Base-by-base conservation (phyloP, 2,329 filamentous ascomycete species). In the Cordyceps tenuipes region DNA sequence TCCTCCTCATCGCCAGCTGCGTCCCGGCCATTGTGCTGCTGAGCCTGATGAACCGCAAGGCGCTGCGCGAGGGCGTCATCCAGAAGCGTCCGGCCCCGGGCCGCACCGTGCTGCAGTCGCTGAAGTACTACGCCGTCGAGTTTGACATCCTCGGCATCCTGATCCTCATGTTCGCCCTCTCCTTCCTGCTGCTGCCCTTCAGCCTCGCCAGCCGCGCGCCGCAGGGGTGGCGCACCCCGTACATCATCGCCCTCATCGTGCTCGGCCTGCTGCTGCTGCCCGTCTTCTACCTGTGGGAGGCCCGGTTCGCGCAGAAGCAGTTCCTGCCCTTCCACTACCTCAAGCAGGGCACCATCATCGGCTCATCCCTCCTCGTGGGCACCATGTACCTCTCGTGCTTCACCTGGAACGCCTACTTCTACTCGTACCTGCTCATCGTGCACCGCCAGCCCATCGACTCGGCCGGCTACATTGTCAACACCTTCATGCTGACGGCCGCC, bases 61-160 rank as follows among this genome's bases (percentile, higher is more conserved):
- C 57, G 2, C 36, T 3, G 12, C 46, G 29, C 48, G 12, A 53
- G 48, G 57, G 48, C 58, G 63, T 72, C 39, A 55, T 70, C 49
- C 67, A 69, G 47, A 70, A 75, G 67, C 72, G 75, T 19, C 83
- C 78, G 67, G 80, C 81, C 12, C 76, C 77, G 58, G 75, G 74
- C 61, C 79, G 83, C 15, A 82, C 74, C 2, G 15, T 70, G 0
- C 50, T 59, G 5, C 29, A 85, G 66, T 82, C 78, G 2, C 63
- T 80, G 48, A 70, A 74, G 64, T 74, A 82, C 67, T 85, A 86
- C 67, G 66, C 77, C 15, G 67, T 81, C 26, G 78, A 88, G 62
- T 86, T 87, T 63, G 85, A 88, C 64, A 73, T 79, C 10, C 66
- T 80, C 2, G 82, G 82, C 4, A 72, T 82, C 46, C 66, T 83